phyloP scores from a whole-genome alignment of 2,329 filamentous ascomycete species.

The Calonectria henricotiae region DNA sequence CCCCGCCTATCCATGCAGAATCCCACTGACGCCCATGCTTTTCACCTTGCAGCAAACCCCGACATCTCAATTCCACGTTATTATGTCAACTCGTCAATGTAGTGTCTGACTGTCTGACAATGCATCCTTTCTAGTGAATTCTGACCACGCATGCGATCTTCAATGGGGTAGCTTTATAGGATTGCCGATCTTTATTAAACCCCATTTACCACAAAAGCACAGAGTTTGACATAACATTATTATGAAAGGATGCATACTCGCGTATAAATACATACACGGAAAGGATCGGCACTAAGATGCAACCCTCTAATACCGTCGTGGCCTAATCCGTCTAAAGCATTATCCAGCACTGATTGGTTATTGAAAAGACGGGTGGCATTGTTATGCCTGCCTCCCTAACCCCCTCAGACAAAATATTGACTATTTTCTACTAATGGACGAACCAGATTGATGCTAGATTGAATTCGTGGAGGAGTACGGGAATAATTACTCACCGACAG shows the following conservation, averaged over 20 bases:
- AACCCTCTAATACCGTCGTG: not conserved
- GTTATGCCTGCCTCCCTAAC: too few relatives aligned
- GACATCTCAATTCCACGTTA: not conserved
- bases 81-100: not conserved
- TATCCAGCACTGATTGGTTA: not conserved
- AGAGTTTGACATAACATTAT: not conserved
- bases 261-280: not conserved
- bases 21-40: too few relatives aligned
- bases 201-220: not conserved
- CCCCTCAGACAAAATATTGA: too few relatives aligned
- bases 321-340: not conserved
- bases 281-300: not conserved
- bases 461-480: too few relatives aligned
- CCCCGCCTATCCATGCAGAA: too few relatives aligned
- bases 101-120: not conserved
- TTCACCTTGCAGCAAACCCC: not conserved
- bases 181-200: constrained; percentile 11
- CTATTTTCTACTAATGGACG: too few relatives aligned
- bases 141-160: constrained; percentile 5
- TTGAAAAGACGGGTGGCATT: too few relatives aligned
- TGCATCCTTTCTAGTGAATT: not conserved
- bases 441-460: too few relatives aligned
- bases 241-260: not conserved
- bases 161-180: not conserved
- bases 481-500: too few relatives aligned